These are phyloP conservation scores for Serendipita vermifera DNA, from an alignment of 768 basidiomycete species.

Conservation along the genomic window DNA sequence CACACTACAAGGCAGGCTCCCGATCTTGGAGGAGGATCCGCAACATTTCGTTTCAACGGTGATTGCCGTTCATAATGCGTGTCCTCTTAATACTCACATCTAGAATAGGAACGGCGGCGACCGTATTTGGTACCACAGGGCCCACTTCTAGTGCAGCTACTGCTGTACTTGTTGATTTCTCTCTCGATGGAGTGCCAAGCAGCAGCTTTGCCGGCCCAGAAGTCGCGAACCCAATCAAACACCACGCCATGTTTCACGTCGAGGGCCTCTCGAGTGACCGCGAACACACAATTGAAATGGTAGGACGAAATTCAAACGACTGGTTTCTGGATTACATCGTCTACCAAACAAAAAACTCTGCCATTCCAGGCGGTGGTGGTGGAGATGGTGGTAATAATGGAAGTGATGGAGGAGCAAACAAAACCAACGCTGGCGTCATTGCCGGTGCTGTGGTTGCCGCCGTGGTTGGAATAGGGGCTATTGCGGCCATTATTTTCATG, in stretches of 20 bases:
- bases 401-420: neutral
- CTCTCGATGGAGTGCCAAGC: neutral
- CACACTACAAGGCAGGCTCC: neutral
- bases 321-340: constrained; percentile 1
- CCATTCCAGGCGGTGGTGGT: neutral
- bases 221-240: neutral
- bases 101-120: neutral
- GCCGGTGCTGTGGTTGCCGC: neutral
- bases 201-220: neutral
- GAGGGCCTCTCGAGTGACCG: neutral
- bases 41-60: neutral
- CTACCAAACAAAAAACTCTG: neutral
- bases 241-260: neutral
- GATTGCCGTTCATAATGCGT: no score
- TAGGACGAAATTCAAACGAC: neutral
- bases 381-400: neutral
- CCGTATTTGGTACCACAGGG: neutral
- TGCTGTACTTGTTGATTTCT: neutral
- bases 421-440: neutral
- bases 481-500: neutral
- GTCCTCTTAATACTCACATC: no score
- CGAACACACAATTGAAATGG: neutral
- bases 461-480: neutral
- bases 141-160: neutral
- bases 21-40: neutral